These are phyloP conservation scores for Serendipita sp. DNA, from an alignment of 768 basidiomycete genomes.

Conservation along the genomic window DNA sequence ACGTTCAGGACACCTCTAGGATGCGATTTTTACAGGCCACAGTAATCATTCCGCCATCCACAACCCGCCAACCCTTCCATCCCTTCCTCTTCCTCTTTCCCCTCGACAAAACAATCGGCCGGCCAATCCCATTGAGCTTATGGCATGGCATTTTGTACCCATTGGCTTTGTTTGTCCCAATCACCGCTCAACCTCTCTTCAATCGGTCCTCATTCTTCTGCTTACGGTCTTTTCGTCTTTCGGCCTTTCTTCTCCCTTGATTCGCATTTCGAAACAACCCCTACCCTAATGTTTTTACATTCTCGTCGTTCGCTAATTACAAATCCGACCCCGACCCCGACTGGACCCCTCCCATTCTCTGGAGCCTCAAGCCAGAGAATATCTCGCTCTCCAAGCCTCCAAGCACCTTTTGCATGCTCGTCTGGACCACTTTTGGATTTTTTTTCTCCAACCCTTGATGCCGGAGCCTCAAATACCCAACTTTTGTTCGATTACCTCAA, in stretches of 20 bases:
- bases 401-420: background rate
- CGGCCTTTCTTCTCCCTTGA: background rate
- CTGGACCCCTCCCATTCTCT: background rate
- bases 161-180: background rate
- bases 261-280: background rate
- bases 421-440: background rate
- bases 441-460: background rate
- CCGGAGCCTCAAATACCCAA: slow-evolving; percentile 1
- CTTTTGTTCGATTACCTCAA: slow-evolving; percentile 3
- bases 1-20: background rate
- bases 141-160: no score
- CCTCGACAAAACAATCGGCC: no score
- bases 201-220: background rate
- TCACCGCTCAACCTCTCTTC: background rate
- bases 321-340: background rate
- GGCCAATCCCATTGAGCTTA: no score
- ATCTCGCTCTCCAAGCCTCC: background rate
- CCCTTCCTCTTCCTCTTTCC: no score
- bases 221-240: background rate
- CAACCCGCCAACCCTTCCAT: no score
- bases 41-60: no score
- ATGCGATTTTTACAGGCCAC: no score
- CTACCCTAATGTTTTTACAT: background rate
- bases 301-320: slow-evolving; percentile 1
- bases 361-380: background rate